A percentile compares a stretch with the other conserved stretches of the same genome.
Conservation (phyloP, 192 early-diverging fungal genomes). For the Linnemannia elongata region DNA sequence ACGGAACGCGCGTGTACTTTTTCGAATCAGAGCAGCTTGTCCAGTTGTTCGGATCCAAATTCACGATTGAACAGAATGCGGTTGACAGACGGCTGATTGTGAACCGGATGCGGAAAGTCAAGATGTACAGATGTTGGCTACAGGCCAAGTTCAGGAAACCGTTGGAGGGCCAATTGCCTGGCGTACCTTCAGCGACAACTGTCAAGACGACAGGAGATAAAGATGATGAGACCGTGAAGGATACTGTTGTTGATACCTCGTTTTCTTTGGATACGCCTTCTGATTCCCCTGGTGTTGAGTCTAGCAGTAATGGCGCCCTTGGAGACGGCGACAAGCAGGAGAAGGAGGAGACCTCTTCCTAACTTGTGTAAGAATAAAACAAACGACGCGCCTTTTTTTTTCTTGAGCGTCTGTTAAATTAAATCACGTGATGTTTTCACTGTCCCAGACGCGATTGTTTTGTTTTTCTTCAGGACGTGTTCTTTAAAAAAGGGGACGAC, state of each 20-base stretch:
- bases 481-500: background rate
- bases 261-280: constrained; percentile 25
- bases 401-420: background rate
- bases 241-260: background rate
- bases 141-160: constrained; percentile 95
- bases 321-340: background rate
- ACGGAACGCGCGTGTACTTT: constrained; percentile 96
- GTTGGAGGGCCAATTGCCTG: constrained; percentile 29
- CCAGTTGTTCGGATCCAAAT: constrained; percentile 67
- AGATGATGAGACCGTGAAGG: background rate
- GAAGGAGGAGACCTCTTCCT: background rate
- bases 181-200: constrained; percentile 17
- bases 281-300: constrained; percentile 16
- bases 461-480: constrained; percentile 10
- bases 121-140: constrained; percentile 98
- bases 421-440: background rate
- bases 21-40: constrained; percentile 80
- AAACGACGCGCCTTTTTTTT: constrained; percentile 9
- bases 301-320: background rate
- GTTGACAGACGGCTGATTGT: constrained; percentile 94
- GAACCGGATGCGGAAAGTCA: constrained; percentile 90
- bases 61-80: constrained; percentile 89
- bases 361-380: background rate
- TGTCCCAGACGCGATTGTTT: constrained; percentile 1
- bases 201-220: constrained; percentile 11